A percentile compares a stretch with the other conserved stretches of the same genome.
phyloP scores from a whole-genome alignment of 2,329 filamentous ascomycete species.

The Aureobasidium mangrovei region DNA sequence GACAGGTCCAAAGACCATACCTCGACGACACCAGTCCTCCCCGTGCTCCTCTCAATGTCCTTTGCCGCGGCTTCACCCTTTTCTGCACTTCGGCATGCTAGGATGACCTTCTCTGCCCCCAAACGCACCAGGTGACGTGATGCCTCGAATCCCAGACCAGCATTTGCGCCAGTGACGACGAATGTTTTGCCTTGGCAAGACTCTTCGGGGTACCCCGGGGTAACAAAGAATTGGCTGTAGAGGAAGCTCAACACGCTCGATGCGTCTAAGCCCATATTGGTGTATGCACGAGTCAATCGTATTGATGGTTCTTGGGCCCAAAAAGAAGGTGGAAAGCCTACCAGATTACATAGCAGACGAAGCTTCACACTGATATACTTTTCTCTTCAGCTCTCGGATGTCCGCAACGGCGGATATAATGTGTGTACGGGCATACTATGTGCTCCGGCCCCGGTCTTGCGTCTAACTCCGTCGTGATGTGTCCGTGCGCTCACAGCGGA shows the following conservation, averaged over 20 bases:
- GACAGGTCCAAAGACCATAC: conserved; percentile 40
- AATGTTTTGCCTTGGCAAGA: conserved; percentile 31
- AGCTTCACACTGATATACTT: too few species aligned
- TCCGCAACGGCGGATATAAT: too few species aligned
- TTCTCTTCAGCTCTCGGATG: too few species aligned
- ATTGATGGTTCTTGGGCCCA: too few species aligned
- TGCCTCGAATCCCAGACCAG: conserved; percentile 40
- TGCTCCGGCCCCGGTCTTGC: too few species aligned
- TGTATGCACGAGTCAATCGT: too few species aligned
- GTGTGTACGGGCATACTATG: too few species aligned
- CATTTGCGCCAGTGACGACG: conserved; percentile 43
- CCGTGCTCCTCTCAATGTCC: conserved; percentile 31
- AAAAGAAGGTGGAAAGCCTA: too few species aligned
- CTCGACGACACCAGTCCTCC: conserved; percentile 29
- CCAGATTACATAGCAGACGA: too few species aligned
- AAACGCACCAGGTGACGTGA: conserved; percentile 35
- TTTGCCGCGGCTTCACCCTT: conserved; percentile 38
- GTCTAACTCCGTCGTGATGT: too few species aligned
- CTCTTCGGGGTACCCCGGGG: conserved; percentile 27
- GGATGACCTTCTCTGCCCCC: conserved; percentile 34
- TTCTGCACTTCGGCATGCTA: conserved; percentile 34
- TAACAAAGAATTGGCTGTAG: conserved; percentile 33
- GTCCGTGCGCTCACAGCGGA: too few species aligned
- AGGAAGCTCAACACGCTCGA: conserved; percentile 25
- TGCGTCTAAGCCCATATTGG: not conserved